Evolutionary conservation across 140 eudicot genomes (phyloP).

Genomic region (Eryngium alpinum): DNA sequence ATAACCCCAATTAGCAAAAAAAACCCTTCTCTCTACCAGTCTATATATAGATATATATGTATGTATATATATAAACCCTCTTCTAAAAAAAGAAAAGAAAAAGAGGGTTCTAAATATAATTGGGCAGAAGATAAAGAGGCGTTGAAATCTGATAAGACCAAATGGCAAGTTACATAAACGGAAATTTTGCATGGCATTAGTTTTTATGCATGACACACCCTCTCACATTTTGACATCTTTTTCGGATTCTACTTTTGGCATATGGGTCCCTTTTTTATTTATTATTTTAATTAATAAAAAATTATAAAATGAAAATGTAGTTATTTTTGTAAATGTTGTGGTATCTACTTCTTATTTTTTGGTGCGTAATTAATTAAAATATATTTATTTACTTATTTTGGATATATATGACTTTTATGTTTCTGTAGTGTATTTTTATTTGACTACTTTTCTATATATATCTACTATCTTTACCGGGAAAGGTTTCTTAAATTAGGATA

Average conservation of each 20-base stretch:
- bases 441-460: not conserved
- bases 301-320: too few relatives aligned
- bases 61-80: not conserved
- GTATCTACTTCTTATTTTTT: not conserved
- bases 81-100: too few relatives aligned
- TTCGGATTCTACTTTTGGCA: not conserved
- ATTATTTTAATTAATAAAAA: too few relatives aligned
- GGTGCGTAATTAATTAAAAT: too few relatives aligned
- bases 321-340: not conserved
- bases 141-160: not conserved
- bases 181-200: constrained; percentile 8
- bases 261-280: not conserved
- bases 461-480: not conserved
- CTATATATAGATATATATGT: not conserved
- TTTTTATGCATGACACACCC: constrained; percentile 9
- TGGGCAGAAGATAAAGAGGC: not conserved
- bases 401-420: not conserved
- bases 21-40: not conserved
- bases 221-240: constrained; percentile 1
- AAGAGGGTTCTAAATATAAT: not conserved
- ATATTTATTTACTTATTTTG: not conserved
- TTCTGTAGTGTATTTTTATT: not conserved
- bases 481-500: not conserved
- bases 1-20: not conserved
- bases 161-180: not conserved